These are phyloP conservation scores for Gossypium turneri DNA, from an alignment of 345 rosid genomes.

Conservation along the genomic window DNA sequence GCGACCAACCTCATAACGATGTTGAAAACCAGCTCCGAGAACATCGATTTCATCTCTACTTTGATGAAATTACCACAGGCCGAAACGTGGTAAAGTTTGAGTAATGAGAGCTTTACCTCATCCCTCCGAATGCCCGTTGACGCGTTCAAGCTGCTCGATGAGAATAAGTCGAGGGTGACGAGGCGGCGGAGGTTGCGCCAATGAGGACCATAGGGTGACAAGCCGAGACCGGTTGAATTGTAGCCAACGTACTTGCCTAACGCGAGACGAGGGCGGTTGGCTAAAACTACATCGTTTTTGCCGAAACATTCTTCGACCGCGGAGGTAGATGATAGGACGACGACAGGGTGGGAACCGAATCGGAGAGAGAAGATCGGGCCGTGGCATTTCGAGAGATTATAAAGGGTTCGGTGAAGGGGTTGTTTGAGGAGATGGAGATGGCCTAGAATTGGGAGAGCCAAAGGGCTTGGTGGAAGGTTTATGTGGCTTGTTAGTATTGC, in stretches of 20 bases:
- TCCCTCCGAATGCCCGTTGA: too few relatives aligned
- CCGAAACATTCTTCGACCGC: background rate
- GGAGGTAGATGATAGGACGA: background rate
- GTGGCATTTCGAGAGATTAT: background rate
- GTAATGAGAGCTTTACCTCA: too few relatives aligned
- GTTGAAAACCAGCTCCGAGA: background rate
- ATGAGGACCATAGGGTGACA: background rate
- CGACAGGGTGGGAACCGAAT: background rate
- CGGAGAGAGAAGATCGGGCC: background rate
- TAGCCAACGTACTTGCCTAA: background rate
- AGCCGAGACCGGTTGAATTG: background rate
- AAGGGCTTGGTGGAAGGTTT: conserved; percentile 11
- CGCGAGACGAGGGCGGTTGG: background rate
- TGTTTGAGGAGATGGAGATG: conserved; percentile 15
- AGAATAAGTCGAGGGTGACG: too few relatives aligned
- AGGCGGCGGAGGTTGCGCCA: too few relatives aligned
- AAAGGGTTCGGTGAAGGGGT: background rate
- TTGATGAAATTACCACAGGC: too few relatives aligned
- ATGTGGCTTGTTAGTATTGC: background rate
- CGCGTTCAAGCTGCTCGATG: too few relatives aligned
- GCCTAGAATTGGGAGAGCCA: conserved; percentile 4
- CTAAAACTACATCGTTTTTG: background rate
- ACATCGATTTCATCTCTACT: background rate
- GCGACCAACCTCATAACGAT: background rate
- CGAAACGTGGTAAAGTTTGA: too few relatives aligned